Base-by-base conservation (phyloP, 2,329 filamentous ascomycete genomes). In the Parastagonospora avenae region DNA sequence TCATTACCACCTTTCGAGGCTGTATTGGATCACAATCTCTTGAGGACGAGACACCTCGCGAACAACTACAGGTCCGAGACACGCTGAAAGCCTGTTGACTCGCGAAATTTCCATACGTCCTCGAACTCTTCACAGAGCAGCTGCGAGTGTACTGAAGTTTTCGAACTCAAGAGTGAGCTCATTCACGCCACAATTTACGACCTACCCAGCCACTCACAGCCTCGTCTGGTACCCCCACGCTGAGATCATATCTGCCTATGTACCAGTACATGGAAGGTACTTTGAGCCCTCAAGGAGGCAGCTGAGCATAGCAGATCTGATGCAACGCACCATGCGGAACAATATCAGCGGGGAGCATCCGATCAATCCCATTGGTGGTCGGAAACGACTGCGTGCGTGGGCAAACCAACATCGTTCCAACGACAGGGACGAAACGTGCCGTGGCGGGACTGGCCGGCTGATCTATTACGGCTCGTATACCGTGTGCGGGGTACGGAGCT, bases 391-490 rank as follows among this genome's bases (percentile, higher is more conserved):
- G 48, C 43, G 32, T 42, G 36, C 32, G 36, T 31, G 31, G 32
- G 40, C 19, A 30, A 33, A 46, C 9, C 49, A 42, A 19, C 30
- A 49, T 37, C 27, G 48, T 57, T 57, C 52, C 37, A 56, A 47
- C 45, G 57, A 57, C 30, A 48, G 45, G 53, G 45, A 36, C 47
- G 30, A 44, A 54, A 51, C 45, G 42, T 52, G 57, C 54, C 45
- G 51, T 36, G 48, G 19, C 56, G 59, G 57, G 60, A 62, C 61
- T 57, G 60, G 55, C 61, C 62, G 62, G 52, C 50, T 64, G 59
- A 62, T 68, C 59, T 44, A 55, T 55, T 37, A 50, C 36, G 42
- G 31, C 42, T 58, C 46, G 54, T 50, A 39, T 53, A 50, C 52
- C 39, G 29, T 30, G 42, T 67, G 64, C 58, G 63, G 63, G 60